Base-by-base conservation (phyloP, 139 green algal species). In the Gonium pectorale region DNA sequence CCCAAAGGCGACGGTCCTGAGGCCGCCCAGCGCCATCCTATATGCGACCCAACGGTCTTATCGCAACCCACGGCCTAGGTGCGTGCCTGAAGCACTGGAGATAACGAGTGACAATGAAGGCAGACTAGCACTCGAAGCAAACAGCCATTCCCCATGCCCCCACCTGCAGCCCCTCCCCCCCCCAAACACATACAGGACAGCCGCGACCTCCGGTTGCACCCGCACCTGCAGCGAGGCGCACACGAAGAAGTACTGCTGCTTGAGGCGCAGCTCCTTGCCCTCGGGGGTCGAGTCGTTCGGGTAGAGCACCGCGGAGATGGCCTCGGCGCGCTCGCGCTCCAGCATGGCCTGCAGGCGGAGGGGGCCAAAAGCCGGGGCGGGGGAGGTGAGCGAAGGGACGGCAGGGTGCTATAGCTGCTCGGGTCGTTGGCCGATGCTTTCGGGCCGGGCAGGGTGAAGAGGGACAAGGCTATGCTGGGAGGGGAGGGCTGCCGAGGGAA, bases 221-320 rank as follows among this genome's bases (percentile, higher is more conserved):
- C 89, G 66, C 81, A 97, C 96, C 94, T 99, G 97, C 56, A 99
- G 90, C 24, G 96, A 98, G 17, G 97, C 98, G 35, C 92, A 96
- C 26, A 98, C 96, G 78, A 99, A 98, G 92, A 99, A 99, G 93
- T 98, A 98, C 92, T 99, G 97, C 94, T 99, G 98, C 95, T 98
- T 98, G 40, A 99, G 92, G 74, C 98, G 95, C 87, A 99, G 94
- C 92, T 98, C 95, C 93, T 99, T 99, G 88, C 98, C 98, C 86
- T 99, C 95, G 63, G 93, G 89, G 7, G 97, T 99, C 59, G 92
- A 91, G 90, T 99, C 98, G 82, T 99, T 98, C 80, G 98, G 98
- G 92, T 99, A 99, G 41, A 99, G 93, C 92, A 99, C 98, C 8
- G 94, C 94, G 70, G 86, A 95, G 93, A 99, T 99, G 78, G 93